These are phyloP conservation scores for Quercus gilva DNA, from an alignment of 306 rosid genomes.

Conservation along the genomic window DNA sequence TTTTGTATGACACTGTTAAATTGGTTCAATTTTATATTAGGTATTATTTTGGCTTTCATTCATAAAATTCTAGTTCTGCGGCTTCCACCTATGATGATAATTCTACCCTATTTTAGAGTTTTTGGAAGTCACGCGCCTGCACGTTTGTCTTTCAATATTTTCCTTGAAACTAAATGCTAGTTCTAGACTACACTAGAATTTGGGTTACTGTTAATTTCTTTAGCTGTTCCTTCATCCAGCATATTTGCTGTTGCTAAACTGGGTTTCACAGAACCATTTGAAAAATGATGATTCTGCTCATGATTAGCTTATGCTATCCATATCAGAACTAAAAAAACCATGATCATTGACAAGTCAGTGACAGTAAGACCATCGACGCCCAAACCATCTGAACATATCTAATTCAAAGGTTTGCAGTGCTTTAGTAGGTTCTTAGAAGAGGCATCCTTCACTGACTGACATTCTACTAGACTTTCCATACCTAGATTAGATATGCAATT, in stretches of 20 bases:
- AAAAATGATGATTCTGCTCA: slow-evolving; percentile 16
- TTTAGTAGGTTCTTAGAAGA: slow-evolving; percentile 37
- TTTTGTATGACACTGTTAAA: too few relatives aligned
- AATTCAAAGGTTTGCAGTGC: slow-evolving; percentile 65
- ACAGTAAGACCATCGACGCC: slow-evolving; percentile 34
- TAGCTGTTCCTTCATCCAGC: slow-evolving; percentile 27
- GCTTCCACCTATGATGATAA: too few relatives aligned
- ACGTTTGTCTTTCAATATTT: slow-evolving; percentile 19
- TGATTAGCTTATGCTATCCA: slow-evolving; percentile 37
- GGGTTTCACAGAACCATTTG: slow-evolving; percentile 41
- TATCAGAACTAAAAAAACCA: slow-evolving; percentile 44
- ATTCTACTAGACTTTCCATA: slow-evolving; percentile 49
- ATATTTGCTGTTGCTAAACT: slow-evolving; percentile 12
- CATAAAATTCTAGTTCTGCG: too few relatives aligned
- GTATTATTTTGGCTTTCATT: too few relatives aligned
- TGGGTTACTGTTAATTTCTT: slow-evolving; percentile 12
- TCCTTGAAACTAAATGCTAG: not conserved
- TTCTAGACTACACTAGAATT: slow-evolving; percentile 1
- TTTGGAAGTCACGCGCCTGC: slow-evolving; percentile 21
- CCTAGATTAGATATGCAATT: slow-evolving; percentile 14
- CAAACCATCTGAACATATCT: slow-evolving; percentile 41
- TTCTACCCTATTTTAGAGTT: not conserved
- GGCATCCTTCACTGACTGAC: slow-evolving; percentile 58
- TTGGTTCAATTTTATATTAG: too few relatives aligned
- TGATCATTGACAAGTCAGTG: slow-evolving; percentile 14